Base-by-base conservation (phyloP, 768 basidiomycete genomes). In the Tephrocybe sp. region DNA sequence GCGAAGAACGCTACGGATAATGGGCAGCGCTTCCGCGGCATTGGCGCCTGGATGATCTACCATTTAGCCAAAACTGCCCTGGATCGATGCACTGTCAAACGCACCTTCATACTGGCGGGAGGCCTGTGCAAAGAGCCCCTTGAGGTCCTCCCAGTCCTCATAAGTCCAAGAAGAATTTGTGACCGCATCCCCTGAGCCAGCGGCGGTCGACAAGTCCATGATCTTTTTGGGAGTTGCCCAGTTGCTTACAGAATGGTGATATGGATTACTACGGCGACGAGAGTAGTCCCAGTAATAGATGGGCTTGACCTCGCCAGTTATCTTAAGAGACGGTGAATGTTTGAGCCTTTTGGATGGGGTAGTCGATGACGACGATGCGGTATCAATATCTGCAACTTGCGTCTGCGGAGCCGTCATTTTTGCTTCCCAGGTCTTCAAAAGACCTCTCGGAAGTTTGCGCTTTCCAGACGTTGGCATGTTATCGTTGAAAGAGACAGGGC, bases 81-180 rank as follows among this genome's bases (percentile, higher is more conserved):
- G 26, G 18, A 42, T 31, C 24, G 36, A 35, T 26, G 32, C 28
- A 28, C 40, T 11, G n/a, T 40, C 35, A 21, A 13, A 71, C 77
- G 54, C 60, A 83, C 83, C 68, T 54, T 87, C 83, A 55, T 81
- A 84, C 49, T 75, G 71, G 52, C 83, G 78, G 3, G 75, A 70
- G 16, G 83, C 83, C 42, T 74, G 73, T 1, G 70, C 66, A 60
- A 83, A 84, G 9, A 86, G 69, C 49, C 82, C 80, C 62, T 86
- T 86, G 36, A 87, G 68, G 63, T 81, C 79, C 45, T 82, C 75
- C 86, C 86, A 87, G 59, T 86, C 84, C 45, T 79, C 77, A 40
- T 70, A 54, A 42, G 70, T 66, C 47, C 66, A 73, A 0, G 64
- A 59, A 1, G 44, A 45, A 4, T 47, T 54, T 16, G 59, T 57